A percentile compares a stretch with the other conserved stretches of the same genome.
These are phyloP conservation scores for Leishmania amazonensis DNA, from an alignment of 208 protist genomes.

Conservation along the genomic window DNA sequence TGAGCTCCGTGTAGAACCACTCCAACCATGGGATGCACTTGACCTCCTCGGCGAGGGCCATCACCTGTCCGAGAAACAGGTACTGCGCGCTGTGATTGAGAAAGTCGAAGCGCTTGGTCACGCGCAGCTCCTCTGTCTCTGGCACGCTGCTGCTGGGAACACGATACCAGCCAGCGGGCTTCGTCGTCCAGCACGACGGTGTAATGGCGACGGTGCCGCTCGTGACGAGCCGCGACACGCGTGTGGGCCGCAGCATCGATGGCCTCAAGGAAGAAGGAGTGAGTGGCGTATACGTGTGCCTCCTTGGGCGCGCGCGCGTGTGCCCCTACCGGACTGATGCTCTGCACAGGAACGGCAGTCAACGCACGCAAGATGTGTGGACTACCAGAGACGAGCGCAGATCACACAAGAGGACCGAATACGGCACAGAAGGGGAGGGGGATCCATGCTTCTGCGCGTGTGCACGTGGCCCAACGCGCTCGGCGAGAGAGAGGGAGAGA, in stretches of 20 bases:
- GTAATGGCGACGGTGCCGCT: slow-evolving; percentile 33
- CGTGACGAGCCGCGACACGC: slow-evolving; percentile 4
- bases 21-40: slow-evolving; percentile 71
- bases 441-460: background rate
- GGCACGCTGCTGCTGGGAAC: slow-evolving; percentile 43
- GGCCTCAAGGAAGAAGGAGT: background rate
- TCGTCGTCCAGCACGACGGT: slow-evolving; percentile 65
- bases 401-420: background rate
- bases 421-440: background rate
- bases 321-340: background rate
- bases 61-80: slow-evolving; percentile 73
- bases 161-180: slow-evolving; percentile 72
- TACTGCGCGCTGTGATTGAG: slow-evolving; percentile 85
- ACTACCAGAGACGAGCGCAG: background rate
- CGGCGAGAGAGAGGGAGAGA: background rate
- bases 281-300: background rate
- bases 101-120: slow-evolving; percentile 80
- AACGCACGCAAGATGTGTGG: background rate
- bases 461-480: background rate
- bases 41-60: slow-evolving; percentile 83
- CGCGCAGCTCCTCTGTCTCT: slow-evolving; percentile 55
- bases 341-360: background rate
- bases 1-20: slow-evolving; percentile 87
- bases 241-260: slow-evolving; percentile 14
- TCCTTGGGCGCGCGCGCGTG: background rate